These are phyloP conservation scores for Cystofilobasidium capitatum DNA, from an alignment of 768 basidiomycete species.

Conservation along the genomic window DNA sequence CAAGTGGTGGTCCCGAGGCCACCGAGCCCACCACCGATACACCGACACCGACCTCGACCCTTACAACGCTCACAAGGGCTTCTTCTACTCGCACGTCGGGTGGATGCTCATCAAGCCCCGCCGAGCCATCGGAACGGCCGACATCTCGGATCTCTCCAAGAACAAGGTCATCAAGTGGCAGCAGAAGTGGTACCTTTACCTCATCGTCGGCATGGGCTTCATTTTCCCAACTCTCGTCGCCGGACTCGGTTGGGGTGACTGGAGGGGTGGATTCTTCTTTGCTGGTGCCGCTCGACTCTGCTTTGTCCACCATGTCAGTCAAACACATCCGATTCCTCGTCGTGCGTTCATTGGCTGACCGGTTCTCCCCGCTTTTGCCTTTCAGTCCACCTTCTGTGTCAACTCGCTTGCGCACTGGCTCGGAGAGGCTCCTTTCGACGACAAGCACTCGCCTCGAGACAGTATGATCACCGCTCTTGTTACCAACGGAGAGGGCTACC, in stretches of 20 bases:
- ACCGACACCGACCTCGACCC: conserved; percentile 96
- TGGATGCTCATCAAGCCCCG: conserved; percentile 89
- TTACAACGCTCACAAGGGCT: conserved; percentile 65
- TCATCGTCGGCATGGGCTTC: conserved; percentile 63
- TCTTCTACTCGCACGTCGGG: conserved; percentile 32
- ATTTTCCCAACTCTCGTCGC: conserved; percentile 66
- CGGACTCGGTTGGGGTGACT: conserved; percentile 76
- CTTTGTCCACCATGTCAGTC: conserved; percentile 78
- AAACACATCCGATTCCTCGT: not conserved
- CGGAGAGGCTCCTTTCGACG: conserved; percentile 83
- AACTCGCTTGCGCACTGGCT: conserved; percentile 97
- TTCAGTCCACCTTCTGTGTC: conserved; percentile 85
- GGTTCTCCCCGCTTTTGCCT: conserved; percentile 14
- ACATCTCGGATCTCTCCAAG: conserved; percentile 74
- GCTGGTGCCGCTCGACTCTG: conserved; percentile 65
- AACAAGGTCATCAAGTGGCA: conserved; percentile 78
- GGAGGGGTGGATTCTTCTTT: conserved; percentile 73
- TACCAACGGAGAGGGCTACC: conserved; percentile 92
- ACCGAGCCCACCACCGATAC: conserved; percentile 94
- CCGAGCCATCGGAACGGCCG: conserved; percentile 77
- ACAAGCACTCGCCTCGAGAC: conserved; percentile 87
- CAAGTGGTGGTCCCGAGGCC: conserved; percentile 97
- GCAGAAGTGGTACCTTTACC: conserved; percentile 62
- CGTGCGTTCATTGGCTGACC: conserved; percentile 1
- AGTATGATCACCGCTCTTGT: conserved; percentile 79